Base-by-base conservation (phyloP, 2,329 filamentous ascomycete species). In the Penicillium aurantiogriseum region DNA sequence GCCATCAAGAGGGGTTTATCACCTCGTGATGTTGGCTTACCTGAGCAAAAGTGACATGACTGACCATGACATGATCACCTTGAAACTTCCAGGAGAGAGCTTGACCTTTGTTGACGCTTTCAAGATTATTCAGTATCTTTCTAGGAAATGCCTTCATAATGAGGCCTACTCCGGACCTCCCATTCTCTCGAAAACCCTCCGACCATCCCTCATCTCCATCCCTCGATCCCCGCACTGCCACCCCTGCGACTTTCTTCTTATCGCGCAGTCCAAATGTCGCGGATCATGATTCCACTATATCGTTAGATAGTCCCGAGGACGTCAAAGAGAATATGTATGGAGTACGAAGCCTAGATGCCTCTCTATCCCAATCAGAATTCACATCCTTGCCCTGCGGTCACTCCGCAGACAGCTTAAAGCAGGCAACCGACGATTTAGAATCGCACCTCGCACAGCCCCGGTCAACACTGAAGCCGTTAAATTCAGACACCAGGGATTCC, bases 211-310 rank as follows among this genome's bases (percentile, higher is more conserved):
- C 57, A 31, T 63, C 67, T 57, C 63, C 72, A 56, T 70, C 68
- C 64, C 68, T 67, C 54, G 74, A 78, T 56, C 70, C 71, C 66
- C 70, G 71, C 63, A 69, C 66, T 64, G 65, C 70, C 56, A 74
- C 75, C 59, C 83, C 83, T 42, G 82, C 82, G 50, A 82, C 82
- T 51, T 87, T 86, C 77, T 86, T 87, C 70, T 75, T 88, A 60
- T 77, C 80, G 59, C 83, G 80, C 62, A 82, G 81, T 65, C 75
- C 59, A 52, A 49, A 67, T 65, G 54, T 51, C 54, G 58, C 77
- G 57, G 79, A 82, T 51, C 71, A 81, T 64, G 77, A 82, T 35
- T 44, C 49, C 58, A 69, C 71, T 27, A 56, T 62, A 35, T 72
- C 71, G 27, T 64, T 66, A 19, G 63, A 66, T 35, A 62, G 71